A percentile compares a stretch with the other conserved stretches of the same genome.
phyloP scores from a whole-genome alignment of 495 filamentous ascomycete species.

The Apiosordaria backusii region DNA sequence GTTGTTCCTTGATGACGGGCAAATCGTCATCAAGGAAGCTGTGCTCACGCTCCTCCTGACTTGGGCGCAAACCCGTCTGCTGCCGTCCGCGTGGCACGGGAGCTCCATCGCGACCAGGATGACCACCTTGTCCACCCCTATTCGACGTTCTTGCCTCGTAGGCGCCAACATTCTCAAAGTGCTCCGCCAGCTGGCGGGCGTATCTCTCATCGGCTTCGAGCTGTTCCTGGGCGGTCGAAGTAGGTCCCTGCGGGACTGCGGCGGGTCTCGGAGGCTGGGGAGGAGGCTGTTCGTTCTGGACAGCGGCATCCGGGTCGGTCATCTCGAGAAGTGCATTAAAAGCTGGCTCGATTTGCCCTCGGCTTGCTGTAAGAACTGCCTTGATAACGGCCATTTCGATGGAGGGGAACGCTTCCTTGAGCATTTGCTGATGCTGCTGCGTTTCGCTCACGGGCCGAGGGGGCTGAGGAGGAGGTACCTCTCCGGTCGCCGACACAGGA shows the following conservation, averaged over 20 bases:
- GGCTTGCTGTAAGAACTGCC: slow-evolving; percentile 81
- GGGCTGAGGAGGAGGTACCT: slow-evolving; percentile 74
- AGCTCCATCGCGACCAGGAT: slow-evolving; percentile 9
- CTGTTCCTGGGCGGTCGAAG: slow-evolving; percentile 66
- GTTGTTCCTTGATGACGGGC: slow-evolving; percentile 86
- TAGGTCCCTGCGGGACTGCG: slow-evolving; percentile 37
- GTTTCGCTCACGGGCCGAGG: slow-evolving; percentile 78
- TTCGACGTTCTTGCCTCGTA: slow-evolving; percentile 51
- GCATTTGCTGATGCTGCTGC: slow-evolving; percentile 79
- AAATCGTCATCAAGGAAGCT: slow-evolving; percentile 96
- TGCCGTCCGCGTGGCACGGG: slow-evolving; percentile 36
- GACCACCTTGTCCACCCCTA: slow-evolving; percentile 29
- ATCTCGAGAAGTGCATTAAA: slow-evolving; percentile 95
- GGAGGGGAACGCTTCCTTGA: slow-evolving; percentile 89
- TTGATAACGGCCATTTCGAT: slow-evolving; percentile 81
- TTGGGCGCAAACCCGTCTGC: slow-evolving; percentile 44
- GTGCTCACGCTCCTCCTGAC: slow-evolving; percentile 57
- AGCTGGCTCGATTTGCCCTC: slow-evolving; percentile 84
- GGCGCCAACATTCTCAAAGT: slow-evolving; percentile 64
- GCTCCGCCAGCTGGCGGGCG: slow-evolving; percentile 87
- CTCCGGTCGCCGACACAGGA: slow-evolving; percentile 40
- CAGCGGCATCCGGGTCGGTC: slow-evolving; percentile 84
- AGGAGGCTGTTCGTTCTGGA: slow-evolving; percentile 55
- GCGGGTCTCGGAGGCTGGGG: slow-evolving; percentile 67
- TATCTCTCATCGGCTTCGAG: slow-evolving; percentile 89